A percentile compares a stretch with the other conserved stretches of the same genome.
Conservation (phyloP, 2,329 filamentous ascomycete genomes). For the Seiridium cupressi region DNA sequence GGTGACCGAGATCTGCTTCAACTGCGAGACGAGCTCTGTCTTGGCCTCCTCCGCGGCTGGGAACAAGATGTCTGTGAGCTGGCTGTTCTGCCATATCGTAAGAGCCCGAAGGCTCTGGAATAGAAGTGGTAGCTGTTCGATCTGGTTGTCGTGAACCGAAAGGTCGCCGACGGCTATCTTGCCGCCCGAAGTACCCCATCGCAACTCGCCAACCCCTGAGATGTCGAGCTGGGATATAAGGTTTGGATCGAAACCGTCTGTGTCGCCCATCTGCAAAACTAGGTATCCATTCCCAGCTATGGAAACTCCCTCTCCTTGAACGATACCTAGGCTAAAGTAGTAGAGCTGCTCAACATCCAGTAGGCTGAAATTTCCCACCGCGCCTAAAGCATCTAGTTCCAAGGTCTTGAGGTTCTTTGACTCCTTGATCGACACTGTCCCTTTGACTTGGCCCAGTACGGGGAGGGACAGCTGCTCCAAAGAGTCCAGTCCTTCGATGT, state of each 20-base stretch:
- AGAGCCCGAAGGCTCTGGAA: neutral
- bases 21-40: neutral
- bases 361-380: neutral
- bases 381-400: neutral
- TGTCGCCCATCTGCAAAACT: neutral
- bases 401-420: neutral
- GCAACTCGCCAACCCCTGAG: neutral
- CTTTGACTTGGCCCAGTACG: neutral
- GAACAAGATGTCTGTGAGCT: constrained; percentile 2
- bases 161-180: neutral
- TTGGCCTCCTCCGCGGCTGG: neutral
- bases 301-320: neutral
- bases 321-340: neutral
- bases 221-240: neutral
- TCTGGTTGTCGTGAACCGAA: neutral
- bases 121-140: neutral
- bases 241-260: neutral
- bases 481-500: neutral
- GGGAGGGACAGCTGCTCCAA: neutral
- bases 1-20: neutral
- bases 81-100: neutral
- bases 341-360: neutral
- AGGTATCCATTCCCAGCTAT: neutral
- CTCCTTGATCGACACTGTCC: neutral
- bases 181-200: neutral